Percentiles rank a stretch among this genome's conserved stretches.
Conservation (phyloP, 1,284 basidiomycete species). For the Takashimella tepidaria region DNA sequence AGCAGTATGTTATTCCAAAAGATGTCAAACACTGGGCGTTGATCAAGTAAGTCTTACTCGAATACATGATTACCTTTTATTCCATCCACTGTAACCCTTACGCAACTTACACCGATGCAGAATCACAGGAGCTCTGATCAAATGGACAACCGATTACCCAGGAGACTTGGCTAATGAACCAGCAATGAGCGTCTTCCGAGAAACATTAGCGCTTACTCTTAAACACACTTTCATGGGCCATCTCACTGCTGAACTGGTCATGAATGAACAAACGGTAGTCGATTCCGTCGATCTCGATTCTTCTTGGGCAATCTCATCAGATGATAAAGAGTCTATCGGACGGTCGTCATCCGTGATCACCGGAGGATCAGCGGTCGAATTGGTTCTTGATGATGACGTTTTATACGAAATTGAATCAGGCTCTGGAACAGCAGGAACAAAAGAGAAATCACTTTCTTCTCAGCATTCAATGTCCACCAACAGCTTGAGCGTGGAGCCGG, state of each 20-base stretch:
- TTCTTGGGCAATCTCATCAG: constrained; percentile 32
- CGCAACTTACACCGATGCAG: constrained; percentile 22
- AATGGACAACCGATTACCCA: constrained; percentile 43
- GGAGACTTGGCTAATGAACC: constrained; percentile 35
- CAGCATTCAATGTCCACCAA: constrained; percentile 16
- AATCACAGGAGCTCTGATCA: constrained; percentile 37
- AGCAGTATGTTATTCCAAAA: constrained; percentile 28
- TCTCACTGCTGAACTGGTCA: constrained; percentile 36
- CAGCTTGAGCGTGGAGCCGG: constrained; percentile 10
- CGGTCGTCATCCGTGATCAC: neutral
- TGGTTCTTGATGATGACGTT: constrained; percentile 11
- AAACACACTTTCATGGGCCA: constrained; percentile 42
- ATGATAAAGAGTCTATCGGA: neutral
- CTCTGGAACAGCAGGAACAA: neutral
- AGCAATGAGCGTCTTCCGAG: constrained; percentile 26
- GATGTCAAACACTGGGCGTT: constrained; percentile 40
- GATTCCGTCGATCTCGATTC: constrained; percentile 31
- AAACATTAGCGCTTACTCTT: constrained; percentile 30
- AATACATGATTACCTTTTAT: neutral
- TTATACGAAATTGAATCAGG: constrained; percentile 22
- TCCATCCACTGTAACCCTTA: no score
- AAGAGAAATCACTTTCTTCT: constrained; percentile 6
- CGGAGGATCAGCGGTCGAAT: constrained; percentile 12
- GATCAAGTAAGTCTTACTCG: constrained; percentile 34
- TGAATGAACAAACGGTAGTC: constrained; percentile 24